Conservation (phyloP, 2,329 filamentous ascomycete genomes). For the Cercospora zeae-maydis region DNA sequence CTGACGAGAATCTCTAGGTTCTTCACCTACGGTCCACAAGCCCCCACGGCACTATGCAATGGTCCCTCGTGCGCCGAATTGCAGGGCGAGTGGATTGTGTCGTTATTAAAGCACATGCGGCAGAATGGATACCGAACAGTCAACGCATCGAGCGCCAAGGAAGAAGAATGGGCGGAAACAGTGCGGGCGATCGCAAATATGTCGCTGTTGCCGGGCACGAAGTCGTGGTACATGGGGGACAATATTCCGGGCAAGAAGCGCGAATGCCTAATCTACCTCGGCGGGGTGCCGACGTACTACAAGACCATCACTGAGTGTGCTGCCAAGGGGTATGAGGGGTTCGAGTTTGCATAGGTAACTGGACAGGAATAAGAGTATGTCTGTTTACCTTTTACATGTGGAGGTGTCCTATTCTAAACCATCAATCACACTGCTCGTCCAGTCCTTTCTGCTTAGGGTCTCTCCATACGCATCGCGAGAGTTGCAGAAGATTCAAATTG, state of each 20-base stretch:
- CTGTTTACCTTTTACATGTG: not conserved
- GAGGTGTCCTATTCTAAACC: not conserved
- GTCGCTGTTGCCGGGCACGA: slow-evolving; percentile 30
- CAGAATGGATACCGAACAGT: slow-evolving; percentile 20
- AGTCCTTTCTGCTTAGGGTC: not conserved
- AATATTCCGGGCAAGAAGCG: slow-evolving; percentile 46
- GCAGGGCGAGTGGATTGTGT: slow-evolving; percentile 36
- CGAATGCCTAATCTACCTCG: slow-evolving; percentile 30
- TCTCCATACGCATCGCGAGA: not conserved
- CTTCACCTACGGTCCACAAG: slow-evolving; percentile 39
- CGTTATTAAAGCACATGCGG: slow-evolving; percentile 21
- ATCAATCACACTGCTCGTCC: not conserved
- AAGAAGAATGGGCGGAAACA: slow-evolving; percentile 28
- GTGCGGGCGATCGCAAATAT: slow-evolving; percentile 43
- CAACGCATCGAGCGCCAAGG: slow-evolving; percentile 30
- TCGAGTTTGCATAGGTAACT: slow-evolving; percentile 1
- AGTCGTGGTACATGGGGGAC: slow-evolving; percentile 37
- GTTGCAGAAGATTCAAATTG: not conserved
- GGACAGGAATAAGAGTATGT: not conserved
- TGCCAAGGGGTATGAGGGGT: not conserved
- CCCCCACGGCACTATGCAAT: slow-evolving; percentile 44
- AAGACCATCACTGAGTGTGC: slow-evolving; percentile 9
- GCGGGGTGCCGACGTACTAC: slow-evolving; percentile 9
- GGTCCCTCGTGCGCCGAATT: slow-evolving; percentile 38
- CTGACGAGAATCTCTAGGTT: slow-evolving; percentile 24